Conservation (phyloP, 208 protist genomes). For the Trypanosoma melophagium region DNA sequence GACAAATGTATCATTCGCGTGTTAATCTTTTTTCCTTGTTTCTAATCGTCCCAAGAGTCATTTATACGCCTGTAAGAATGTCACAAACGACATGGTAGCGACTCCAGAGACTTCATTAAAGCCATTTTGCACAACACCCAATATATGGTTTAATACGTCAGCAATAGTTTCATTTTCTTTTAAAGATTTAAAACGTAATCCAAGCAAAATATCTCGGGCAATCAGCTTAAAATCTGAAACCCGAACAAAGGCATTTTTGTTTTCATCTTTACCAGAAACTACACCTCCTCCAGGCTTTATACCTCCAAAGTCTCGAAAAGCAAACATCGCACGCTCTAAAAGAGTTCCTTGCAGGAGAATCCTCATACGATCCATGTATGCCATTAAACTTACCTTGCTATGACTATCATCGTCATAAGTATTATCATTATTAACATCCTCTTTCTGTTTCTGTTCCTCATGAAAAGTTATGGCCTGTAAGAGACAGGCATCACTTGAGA, state of each 20-base stretch:
- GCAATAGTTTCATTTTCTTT: conserved; percentile 5
- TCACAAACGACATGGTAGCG: background rate
- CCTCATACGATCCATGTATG: conserved; percentile 15
- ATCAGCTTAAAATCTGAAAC: conserved; percentile 12
- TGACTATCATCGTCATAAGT: background rate
- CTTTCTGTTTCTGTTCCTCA: background rate
- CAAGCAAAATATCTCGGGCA: conserved; percentile 15
- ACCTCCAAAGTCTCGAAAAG: conserved; percentile 23
- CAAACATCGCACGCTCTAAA: conserved; percentile 7
- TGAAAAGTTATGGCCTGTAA: conserved; percentile 6
- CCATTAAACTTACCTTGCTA: conserved; percentile 2
- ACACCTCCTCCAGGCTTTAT: background rate
- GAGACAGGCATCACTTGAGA: conserved; percentile 17
- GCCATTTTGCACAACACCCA: background rate
- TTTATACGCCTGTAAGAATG: conserved; percentile 13
- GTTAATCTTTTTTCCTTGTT: background rate
- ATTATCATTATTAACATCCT: background rate
- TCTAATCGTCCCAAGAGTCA: conserved; percentile 7
- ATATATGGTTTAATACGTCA: conserved; percentile 8
- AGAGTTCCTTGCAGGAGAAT: conserved; percentile 17
- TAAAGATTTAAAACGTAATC: conserved; percentile 1
- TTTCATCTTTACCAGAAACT: background rate
- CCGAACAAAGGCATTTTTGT: background rate
- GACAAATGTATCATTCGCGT: background rate
- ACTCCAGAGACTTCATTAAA: background rate